Evolutionary conservation across 768 basidiomycete genomes (phyloP).

Genomic region (Filobasidium floriforme): DNA sequence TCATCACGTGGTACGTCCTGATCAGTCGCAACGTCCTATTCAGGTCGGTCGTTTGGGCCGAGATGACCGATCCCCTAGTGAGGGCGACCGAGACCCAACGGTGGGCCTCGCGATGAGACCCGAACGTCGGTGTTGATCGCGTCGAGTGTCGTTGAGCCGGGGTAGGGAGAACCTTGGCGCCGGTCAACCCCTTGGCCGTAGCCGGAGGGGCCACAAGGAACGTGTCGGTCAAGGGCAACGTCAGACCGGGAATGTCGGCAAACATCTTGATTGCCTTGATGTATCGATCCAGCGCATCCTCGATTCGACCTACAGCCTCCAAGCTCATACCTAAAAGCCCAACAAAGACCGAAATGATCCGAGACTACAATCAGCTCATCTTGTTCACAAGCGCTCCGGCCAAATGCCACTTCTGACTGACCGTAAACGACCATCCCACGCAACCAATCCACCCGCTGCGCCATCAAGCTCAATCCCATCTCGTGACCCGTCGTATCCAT

Average conservation of each 20-base stretch:
- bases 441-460: slow-evolving; percentile 47
- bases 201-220: slow-evolving; percentile 26
- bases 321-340: slow-evolving; percentile 61
- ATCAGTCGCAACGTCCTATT: slow-evolving; percentile 32
- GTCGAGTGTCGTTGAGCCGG: slow-evolving; percentile 13
- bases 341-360: neutral
- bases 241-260: slow-evolving; percentile 20
- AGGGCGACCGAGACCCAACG: slow-evolving; percentile 74
- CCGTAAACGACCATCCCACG: slow-evolving; percentile 49
- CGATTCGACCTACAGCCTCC: slow-evolving; percentile 47
- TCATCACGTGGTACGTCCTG: slow-evolving; percentile 42
- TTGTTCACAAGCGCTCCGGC: too few species aligned
- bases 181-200: slow-evolving; percentile 34
- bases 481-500: slow-evolving; percentile 18
- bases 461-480: slow-evolving; percentile 9
- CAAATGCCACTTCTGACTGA: too few species aligned
- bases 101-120: slow-evolving; percentile 72
- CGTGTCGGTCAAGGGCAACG: slow-evolving; percentile 22
- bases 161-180: slow-evolving; percentile 56
- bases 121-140: slow-evolving; percentile 46
- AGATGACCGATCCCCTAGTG: slow-evolving; percentile 68
- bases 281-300: slow-evolving; percentile 34
- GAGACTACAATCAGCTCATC: slow-evolving; percentile 9
- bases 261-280: slow-evolving; percentile 29
- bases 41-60: slow-evolving; percentile 49